Percentiles rank a stretch among this genome's conserved stretches.
Evolutionary conservation across 495 filamentous ascomycete genomes (phyloP).

Genomic region (Aspergillus coremiiformis): DNA sequence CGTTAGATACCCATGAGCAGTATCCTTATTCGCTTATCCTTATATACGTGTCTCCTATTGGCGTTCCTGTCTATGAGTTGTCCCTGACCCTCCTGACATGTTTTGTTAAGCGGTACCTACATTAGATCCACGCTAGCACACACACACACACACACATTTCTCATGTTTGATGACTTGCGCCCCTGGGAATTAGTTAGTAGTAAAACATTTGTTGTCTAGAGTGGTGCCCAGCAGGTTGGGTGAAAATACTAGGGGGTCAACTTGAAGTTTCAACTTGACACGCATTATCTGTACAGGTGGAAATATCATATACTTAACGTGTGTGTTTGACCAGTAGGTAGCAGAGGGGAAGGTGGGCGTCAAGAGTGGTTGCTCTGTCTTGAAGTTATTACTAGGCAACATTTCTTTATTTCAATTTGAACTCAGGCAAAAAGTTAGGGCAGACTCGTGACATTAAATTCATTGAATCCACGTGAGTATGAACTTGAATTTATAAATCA

Average conservation of each 20-base stretch:
- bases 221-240: neutral
- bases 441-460: no score
- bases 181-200: neutral
- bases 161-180: neutral
- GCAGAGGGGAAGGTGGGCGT: no score
- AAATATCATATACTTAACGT: neutral
- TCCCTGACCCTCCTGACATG: neutral
- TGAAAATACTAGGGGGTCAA: no score
- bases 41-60: slow-evolving; percentile 4
- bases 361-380: no score
- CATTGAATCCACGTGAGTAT: no score
- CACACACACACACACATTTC: neutral
- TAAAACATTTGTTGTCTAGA: neutral
- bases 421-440: no score
- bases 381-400: no score
- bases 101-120: neutral
- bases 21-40: slow-evolving; percentile 11
- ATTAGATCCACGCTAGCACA: neutral
- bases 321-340: no score
- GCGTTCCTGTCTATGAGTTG: slow-evolving; percentile 4
- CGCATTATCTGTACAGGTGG: neutral
- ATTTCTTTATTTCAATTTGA: no score
- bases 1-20: slow-evolving; percentile 16
- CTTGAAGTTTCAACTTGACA: neutral
- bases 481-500: no score